A percentile compares a stretch with the other conserved stretches of the same genome.
Evolutionary conservation across 208 protist species (phyloP).

Genomic region (Leishmania lainsoni): DNA sequence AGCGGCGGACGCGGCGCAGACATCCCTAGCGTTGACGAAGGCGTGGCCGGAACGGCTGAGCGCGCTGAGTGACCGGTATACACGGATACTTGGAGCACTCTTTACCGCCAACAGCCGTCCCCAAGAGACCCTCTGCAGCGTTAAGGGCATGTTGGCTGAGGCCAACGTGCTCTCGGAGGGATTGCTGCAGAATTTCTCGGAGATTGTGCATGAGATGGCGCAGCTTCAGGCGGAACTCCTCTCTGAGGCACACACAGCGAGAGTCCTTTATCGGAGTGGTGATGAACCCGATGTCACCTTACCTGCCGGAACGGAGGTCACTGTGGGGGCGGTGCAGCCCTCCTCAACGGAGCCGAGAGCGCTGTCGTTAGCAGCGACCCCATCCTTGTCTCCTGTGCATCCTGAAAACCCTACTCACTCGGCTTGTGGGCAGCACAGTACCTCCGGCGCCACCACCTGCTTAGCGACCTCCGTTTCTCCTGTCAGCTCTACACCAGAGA

Average conservation of each 20-base stretch:
- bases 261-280: background rate
- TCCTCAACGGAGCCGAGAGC: no score
- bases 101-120: constrained; percentile 28
- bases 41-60: constrained; percentile 19
- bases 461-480: background rate
- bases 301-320: background rate
- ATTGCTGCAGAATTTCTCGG: constrained; percentile 35
- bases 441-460: background rate
- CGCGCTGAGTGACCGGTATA: constrained; percentile 32
- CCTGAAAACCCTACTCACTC: background rate
- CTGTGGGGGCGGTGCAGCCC: background rate
- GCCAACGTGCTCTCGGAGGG: constrained; percentile 38
- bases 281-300: background rate
- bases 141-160: constrained; percentile 38
- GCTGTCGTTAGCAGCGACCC: background rate
- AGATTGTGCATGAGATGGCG: constrained; percentile 27
- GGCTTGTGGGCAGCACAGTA: background rate
- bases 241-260: background rate
- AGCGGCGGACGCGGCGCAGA: background rate
- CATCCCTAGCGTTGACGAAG: background rate
- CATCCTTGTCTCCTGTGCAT: background rate
- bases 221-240: constrained; percentile 4
- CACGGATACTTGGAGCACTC: constrained; percentile 37
- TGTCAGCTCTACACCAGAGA: background rate
- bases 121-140: constrained; percentile 37